Conservation (phyloP, 2,329 filamentous ascomycete genomes). For the Ophiostoma tasmaniense region DNA sequence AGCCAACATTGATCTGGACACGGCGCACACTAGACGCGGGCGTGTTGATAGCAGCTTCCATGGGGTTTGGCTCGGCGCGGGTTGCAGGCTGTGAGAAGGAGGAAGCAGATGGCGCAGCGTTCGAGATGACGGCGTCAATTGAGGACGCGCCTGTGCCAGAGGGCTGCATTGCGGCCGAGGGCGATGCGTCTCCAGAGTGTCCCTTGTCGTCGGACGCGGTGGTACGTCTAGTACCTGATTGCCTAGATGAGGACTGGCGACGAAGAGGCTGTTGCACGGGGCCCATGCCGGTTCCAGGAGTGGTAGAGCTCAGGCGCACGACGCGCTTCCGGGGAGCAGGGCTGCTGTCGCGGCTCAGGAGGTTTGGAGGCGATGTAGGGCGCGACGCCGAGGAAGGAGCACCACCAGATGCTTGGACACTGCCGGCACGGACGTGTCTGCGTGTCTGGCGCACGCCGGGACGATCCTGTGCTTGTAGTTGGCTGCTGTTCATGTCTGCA, state of each 20-base stretch:
- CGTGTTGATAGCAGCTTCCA: slow-evolving; percentile 37
- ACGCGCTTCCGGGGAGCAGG: slow-evolving; percentile 47
- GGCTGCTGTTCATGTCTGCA: slow-evolving; percentile 35
- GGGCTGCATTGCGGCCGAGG: neutral
- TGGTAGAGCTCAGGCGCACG: slow-evolving; percentile 42
- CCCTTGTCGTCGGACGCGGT: slow-evolving; percentile 24
- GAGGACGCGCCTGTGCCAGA: slow-evolving; percentile 7
- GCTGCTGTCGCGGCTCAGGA: slow-evolving; percentile 41
- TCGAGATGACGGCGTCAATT: slow-evolving; percentile 11
- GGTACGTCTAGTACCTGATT: slow-evolving; percentile 19
- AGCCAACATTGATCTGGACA: slow-evolving; percentile 47
- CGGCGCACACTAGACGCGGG: slow-evolving; percentile 44
- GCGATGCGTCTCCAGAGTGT: slow-evolving; percentile 1
- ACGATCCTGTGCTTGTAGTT: slow-evolving; percentile 19
- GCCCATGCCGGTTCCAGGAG: slow-evolving; percentile 27
- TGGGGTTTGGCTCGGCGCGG: neutral
- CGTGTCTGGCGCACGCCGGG: slow-evolving; percentile 27
- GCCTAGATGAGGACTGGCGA: slow-evolving; percentile 33
- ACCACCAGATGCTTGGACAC: slow-evolving; percentile 32
- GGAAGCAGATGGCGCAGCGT: slow-evolving; percentile 12
- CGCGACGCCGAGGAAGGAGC: slow-evolving; percentile 25
- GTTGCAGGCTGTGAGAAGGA: neutral
- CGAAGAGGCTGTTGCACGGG: slow-evolving; percentile 34
- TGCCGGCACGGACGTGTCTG: slow-evolving; percentile 39
- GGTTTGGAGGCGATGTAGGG: slow-evolving; percentile 33